Conservation (phyloP, 2,329 filamentous ascomycete genomes). For the Paecilomyces sp. region DNA sequence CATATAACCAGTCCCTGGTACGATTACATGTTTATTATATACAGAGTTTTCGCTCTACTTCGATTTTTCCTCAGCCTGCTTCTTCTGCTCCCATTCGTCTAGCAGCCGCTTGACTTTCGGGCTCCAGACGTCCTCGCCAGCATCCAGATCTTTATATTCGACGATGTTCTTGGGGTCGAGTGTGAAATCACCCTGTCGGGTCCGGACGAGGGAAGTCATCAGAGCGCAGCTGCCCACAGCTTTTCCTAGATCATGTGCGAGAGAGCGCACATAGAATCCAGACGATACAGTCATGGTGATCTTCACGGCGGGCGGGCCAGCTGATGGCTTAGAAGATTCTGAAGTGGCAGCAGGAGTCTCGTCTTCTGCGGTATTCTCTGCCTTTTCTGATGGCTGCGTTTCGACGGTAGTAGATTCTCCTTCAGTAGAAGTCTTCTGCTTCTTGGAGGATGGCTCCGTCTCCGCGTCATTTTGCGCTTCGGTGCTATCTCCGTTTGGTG, state of each 20-base stretch:
- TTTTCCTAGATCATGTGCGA: conserved; percentile 84
- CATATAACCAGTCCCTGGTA: background rate
- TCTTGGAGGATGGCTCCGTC: conserved; percentile 14
- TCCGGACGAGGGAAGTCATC: conserved; percentile 79
- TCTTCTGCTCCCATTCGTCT: conserved; percentile 42
- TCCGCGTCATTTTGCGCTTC: conserved; percentile 3
- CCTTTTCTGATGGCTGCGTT: background rate
- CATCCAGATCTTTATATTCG: conserved; percentile 67
- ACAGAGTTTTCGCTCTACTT: background rate
- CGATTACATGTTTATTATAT: background rate
- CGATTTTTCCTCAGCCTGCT: background rate
- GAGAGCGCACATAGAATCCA: conserved; percentile 91
- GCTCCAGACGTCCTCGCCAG: conserved; percentile 76
- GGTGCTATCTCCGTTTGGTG: conserved; percentile 10
- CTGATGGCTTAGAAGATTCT: background rate
- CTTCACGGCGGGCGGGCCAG: conserved; percentile 63
- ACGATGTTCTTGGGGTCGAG: conserved; percentile 65
- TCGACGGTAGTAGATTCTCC: conserved; percentile 11
- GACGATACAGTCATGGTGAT: conserved; percentile 90
- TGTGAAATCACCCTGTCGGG: conserved; percentile 72
- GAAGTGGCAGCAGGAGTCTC: conserved; percentile 1
- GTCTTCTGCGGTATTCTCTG: conserved; percentile 1
- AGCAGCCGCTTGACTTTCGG: conserved; percentile 61
- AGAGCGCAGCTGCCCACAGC: conserved; percentile 74
- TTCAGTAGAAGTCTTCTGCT: conserved; percentile 22